Evolutionary conservation across 2,329 filamentous ascomycete genomes (phyloP).

Genomic region (Beauveria medogensis): DNA sequence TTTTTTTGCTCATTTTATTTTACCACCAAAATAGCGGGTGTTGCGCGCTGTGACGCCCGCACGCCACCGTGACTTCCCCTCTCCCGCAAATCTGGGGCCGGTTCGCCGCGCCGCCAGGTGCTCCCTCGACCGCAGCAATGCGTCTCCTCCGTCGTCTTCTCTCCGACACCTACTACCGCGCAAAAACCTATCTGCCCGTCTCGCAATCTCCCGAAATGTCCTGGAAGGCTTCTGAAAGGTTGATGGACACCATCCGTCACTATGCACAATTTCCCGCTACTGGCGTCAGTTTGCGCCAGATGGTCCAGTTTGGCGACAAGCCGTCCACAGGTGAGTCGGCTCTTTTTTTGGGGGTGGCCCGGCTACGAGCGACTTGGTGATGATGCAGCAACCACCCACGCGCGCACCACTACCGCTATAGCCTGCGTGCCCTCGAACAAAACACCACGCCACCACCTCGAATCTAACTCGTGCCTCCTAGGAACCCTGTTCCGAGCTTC

Average conservation of each 20-base stretch:
- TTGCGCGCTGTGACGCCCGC: not conserved
- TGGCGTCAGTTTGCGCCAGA: constrained; percentile 91
- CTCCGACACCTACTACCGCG: constrained; percentile 10
- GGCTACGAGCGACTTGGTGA: constrained; percentile 44
- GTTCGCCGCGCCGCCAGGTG: constrained; percentile 6
- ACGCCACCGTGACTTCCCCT: not conserved
- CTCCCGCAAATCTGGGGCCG: constrained; percentile 3
- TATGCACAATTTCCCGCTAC: constrained; percentile 97
- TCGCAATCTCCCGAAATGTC: constrained; percentile 51
- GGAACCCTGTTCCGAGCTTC: constrained; percentile 95
- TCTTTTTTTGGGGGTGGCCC: no score
- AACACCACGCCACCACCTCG: not conserved
- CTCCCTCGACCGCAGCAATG: constrained; percentile 5
- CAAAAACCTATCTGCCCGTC: constrained; percentile 1
- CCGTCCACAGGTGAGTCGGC: constrained; percentile 68
- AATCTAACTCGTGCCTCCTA: constrained; percentile 25
- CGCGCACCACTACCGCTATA: no score
- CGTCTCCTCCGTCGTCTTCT: constrained; percentile 11
- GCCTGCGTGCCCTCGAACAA: not conserved
- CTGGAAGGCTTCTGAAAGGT: constrained; percentile 81
- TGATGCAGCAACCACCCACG: constrained; percentile 28
- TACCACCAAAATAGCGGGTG: not conserved
- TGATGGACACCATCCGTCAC: constrained; percentile 97
- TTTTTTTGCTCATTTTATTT: not conserved
- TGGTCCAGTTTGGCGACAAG: constrained; percentile 97